Percentiles rank a stretch among this genome's conserved stretches.
Evolutionary conservation across 306 rosid genomes (phyloP).

Genomic region (Cucumis cinereus): DNA sequence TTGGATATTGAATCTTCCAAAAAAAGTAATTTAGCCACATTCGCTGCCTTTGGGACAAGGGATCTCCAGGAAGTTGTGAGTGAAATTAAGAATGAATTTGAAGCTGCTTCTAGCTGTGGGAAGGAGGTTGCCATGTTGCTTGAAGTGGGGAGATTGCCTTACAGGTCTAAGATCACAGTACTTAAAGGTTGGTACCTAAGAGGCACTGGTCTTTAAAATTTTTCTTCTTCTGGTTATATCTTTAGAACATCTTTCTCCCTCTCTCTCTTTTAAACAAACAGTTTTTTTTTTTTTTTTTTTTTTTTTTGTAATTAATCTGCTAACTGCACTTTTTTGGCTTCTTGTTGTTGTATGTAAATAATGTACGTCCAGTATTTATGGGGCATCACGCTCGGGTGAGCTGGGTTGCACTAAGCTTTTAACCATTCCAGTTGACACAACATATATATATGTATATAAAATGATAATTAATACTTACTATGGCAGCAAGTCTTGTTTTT

Average conservation of each 20-base stretch:
- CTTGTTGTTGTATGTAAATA: not conserved
- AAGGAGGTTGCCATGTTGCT: conserved; percentile 84
- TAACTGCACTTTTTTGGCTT: not conserved
- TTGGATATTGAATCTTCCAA: conserved; percentile 67
- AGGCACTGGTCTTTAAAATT: not conserved
- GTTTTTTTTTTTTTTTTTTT: not conserved
- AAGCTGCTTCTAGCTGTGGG: conserved; percentile 63
- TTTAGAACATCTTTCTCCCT: not conserved
- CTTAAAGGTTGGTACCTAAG: conserved; percentile 45
- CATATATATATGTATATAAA: not conserved
- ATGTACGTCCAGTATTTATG: not conserved
- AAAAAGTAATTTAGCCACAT: conserved; percentile 57
- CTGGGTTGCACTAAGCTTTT: not conserved
- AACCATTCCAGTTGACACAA: not conserved
- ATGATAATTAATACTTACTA: not conserved
- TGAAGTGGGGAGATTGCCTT: conserved; percentile 80
- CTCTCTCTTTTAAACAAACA: not conserved
- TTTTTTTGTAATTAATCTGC: not conserved
- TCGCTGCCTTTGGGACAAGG: conserved; percentile 61
- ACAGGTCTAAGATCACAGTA: conserved; percentile 43
- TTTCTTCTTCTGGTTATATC: not conserved
- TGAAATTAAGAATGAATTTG: conserved; percentile 80
- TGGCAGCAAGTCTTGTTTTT: not conserved
- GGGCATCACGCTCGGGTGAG: not conserved
- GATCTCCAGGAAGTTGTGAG: conserved; percentile 76